Evolutionary conservation across 2,329 filamentous ascomycete species (phyloP).

Genomic region (Colletotrichum sp.): DNA sequence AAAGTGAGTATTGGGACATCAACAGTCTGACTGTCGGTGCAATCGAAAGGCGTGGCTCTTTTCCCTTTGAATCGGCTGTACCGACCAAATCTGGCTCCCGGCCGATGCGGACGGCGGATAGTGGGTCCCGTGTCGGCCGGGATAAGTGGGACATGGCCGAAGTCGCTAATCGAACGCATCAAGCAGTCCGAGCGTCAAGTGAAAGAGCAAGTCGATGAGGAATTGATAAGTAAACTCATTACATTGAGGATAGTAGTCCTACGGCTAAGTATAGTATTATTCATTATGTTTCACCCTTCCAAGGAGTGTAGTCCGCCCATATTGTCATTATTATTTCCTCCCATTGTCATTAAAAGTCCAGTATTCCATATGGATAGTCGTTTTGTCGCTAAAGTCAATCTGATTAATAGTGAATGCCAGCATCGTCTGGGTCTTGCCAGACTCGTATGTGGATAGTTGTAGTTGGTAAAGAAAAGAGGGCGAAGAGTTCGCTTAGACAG

Average conservation of each 20-base stretch:
- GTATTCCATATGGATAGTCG: background rate
- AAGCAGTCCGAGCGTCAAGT: background rate
- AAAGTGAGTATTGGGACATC: background rate
- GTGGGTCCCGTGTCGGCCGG: background rate
- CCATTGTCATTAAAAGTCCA: background rate
- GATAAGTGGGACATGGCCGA: background rate
- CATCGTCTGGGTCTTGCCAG: background rate
- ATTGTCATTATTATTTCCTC: background rate
- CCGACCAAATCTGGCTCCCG: background rate
- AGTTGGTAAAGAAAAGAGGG: background rate
- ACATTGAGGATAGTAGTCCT: background rate
- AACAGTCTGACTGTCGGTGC: background rate
- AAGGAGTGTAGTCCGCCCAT: background rate
- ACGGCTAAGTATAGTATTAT: background rate
- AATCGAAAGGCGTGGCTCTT: background rate
- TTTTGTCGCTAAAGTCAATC: background rate
- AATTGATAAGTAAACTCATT: background rate
- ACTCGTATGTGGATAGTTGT: background rate
- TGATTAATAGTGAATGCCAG: background rate
- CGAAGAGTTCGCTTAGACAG: background rate
- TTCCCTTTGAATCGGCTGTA: fast-evolving
- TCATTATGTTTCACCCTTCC: background rate
- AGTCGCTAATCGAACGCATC: background rate
- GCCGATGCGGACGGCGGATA: background rate
- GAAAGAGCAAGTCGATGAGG: background rate